A percentile compares a stretch with the other conserved stretches of the same genome.
These are phyloP conservation scores for Wickerhamiella allomyrinae DNA, from an alignment of 805 yeast species.

Conservation along the genomic window DNA sequence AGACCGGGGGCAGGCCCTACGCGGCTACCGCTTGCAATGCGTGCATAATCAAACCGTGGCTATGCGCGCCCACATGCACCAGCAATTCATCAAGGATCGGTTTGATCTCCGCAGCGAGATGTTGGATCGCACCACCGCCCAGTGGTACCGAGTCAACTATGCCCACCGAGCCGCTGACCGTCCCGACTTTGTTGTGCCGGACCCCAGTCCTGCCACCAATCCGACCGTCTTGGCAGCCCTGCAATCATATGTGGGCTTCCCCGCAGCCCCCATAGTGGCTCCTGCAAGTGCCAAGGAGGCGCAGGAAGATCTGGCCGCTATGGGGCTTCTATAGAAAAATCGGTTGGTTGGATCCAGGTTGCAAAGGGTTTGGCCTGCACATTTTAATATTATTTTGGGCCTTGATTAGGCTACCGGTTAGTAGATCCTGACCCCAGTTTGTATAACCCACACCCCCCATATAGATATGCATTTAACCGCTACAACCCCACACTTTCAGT, in stretches of 20 bases:
- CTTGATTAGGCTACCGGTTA: too few species aligned
- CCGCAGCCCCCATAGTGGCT: conserved; percentile 61
- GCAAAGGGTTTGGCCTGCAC: too few species aligned
- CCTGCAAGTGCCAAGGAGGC: conserved; percentile 60
- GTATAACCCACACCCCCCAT: too few species aligned
- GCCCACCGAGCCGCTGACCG: conserved; percentile 71
- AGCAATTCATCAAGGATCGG: conserved; percentile 55
- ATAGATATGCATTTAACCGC: too few species aligned
- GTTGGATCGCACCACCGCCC: conserved; percentile 59
- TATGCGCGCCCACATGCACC: conserved; percentile 65
- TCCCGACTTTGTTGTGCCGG: too few species aligned
- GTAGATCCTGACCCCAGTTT: too few species aligned
- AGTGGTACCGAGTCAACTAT: conserved; percentile 84
- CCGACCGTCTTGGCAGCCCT: conserved; percentile 43
- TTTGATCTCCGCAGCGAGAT: conserved; percentile 53
- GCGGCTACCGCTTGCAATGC: conserved; percentile 57
- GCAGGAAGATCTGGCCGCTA: conserved; percentile 51
- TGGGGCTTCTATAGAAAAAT: conserved; percentile 40
- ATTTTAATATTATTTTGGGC: too few species aligned
- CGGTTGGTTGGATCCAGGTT: too few species aligned
- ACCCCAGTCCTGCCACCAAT: neutral
- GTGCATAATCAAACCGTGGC: conserved; percentile 73
- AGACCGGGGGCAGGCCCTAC: conserved; percentile 33
- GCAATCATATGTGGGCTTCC: conserved; percentile 56
- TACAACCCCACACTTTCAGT: too few species aligned